A percentile compares a stretch with the other conserved stretches of the same genome.
phyloP scores from a whole-genome alignment of 768 basidiomycete genomes.

The Boletus tomentosulus region DNA sequence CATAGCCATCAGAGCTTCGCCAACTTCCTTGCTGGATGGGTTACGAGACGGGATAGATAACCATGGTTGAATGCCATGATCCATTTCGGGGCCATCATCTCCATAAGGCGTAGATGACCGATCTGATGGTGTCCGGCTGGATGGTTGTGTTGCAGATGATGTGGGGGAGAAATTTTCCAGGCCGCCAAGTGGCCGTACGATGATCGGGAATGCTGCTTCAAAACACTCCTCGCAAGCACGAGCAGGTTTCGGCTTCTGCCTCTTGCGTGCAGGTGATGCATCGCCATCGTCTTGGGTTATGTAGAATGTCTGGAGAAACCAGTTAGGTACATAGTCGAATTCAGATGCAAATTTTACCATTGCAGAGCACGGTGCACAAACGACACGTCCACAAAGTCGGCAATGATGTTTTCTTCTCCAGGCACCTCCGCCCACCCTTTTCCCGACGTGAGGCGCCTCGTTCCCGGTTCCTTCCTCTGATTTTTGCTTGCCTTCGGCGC shows the following conservation, averaged over 20 bases:
- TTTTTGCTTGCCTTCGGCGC: constrained; percentile 12
- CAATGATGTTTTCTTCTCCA: constrained; percentile 79
- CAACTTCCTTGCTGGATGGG: constrained; percentile 13
- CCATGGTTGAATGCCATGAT: constrained; percentile 26
- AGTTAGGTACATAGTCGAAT: neutral
- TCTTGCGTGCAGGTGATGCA: constrained; percentile 34
- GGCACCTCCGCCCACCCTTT: constrained; percentile 17
- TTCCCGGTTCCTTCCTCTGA: constrained; percentile 7
- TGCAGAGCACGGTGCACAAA: constrained; percentile 80
- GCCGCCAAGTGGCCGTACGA: neutral
- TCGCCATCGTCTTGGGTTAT: constrained; percentile 48
- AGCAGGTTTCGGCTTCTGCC: constrained; percentile 53
- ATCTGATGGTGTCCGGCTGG: constrained; percentile 11
- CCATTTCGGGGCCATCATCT: constrained; percentile 7
- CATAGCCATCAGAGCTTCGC: constrained; percentile 39
- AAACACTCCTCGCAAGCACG: constrained; percentile 86
- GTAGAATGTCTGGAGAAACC: constrained; percentile 61
- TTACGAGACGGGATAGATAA: constrained; percentile 26
- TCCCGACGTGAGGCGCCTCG: constrained; percentile 7
- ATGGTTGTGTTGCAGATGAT: constrained; percentile 6
- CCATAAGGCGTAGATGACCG: constrained; percentile 18
- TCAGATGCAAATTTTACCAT: constrained; percentile 44
- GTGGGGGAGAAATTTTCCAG: constrained; percentile 5
- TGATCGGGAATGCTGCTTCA: constrained; percentile 75
- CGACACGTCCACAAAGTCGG: constrained; percentile 78